phyloP scores from a whole-genome alignment of 345 rosid genomes.

The Boechera stricta region DNA sequence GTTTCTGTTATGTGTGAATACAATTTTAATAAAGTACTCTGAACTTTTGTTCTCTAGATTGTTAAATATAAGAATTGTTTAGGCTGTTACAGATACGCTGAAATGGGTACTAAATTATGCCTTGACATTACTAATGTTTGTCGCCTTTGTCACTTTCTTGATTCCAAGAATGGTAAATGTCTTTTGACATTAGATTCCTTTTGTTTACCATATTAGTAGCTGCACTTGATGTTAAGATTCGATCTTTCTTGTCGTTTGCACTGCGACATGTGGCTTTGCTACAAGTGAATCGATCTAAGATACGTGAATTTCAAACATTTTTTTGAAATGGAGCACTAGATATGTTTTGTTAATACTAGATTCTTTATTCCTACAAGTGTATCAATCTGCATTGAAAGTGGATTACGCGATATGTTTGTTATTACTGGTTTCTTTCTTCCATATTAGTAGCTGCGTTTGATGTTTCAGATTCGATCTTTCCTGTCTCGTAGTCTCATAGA shows the following conservation, averaged over 20 bases:
- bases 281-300: neutral
- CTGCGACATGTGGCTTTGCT: neutral
- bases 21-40: neutral
- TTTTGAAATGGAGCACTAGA: neutral
- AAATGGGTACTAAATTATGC: constrained; percentile 5
- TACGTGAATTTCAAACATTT: neutral
- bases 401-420: too few relatives aligned
- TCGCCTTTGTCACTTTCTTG: neutral
- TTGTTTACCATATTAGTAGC: neutral
- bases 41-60: neutral
- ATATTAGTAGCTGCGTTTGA: constrained; percentile 13
- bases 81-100: neutral
- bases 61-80: neutral
- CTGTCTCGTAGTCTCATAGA: constrained; percentile 8
- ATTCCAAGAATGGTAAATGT: neutral
- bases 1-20: neutral
- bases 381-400: too few relatives aligned
- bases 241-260: constrained; percentile 3
- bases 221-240: constrained; percentile 15
- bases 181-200: constrained; percentile 13
- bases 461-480: constrained; percentile 6
- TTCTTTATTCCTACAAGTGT: too few relatives aligned
- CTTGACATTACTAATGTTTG: constrained; percentile 11
- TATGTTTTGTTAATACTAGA: neutral
- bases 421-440: neutral